Conservation (phyloP, 2,329 filamentous ascomycete species). For the Zymoseptoria ardabiliae region DNA sequence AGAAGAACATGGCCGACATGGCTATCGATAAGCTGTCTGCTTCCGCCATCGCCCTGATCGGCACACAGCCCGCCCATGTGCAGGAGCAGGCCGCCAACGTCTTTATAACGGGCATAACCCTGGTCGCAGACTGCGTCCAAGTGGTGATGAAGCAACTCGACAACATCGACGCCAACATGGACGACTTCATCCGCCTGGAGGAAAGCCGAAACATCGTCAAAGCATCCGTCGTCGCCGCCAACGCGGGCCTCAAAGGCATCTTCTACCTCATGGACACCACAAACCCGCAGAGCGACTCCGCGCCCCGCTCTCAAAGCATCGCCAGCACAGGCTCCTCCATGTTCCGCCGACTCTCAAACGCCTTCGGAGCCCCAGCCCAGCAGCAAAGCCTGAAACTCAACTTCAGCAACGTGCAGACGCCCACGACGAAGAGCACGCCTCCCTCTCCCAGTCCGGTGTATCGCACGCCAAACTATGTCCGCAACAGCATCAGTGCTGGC, state of each 20-base stretch:
- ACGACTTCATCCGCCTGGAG: conserved; percentile 42
- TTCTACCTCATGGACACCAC: conserved; percentile 38
- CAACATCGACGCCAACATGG: conserved; percentile 33
- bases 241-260: conserved; percentile 38
- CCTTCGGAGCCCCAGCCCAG: conserved; percentile 18
- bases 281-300: conserved; percentile 7
- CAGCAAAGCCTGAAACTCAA: conserved; percentile 8
- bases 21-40: conserved; percentile 42
- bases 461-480: conserved; percentile 29
- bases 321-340: conserved; percentile 22
- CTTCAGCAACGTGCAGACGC: conserved; percentile 20
- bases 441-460: conserved; percentile 20
- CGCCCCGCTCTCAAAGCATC: conserved; percentile 21
- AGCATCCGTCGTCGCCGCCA: conserved; percentile 34
- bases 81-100: conserved; percentile 39
- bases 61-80: conserved; percentile 33
- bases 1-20: conserved; percentile 39
- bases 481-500: conserved; percentile 31
- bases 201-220: conserved; percentile 39
- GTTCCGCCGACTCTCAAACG: conserved; percentile 29
- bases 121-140: conserved; percentile 40
- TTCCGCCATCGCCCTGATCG: conserved; percentile 38
- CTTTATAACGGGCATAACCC: conserved; percentile 39
- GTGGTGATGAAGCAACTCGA: conserved; percentile 37
- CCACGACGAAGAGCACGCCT: conserved; percentile 8